Percentiles rank a stretch among this genome's conserved stretches.
Evolutionary conservation across 2,329 filamentous ascomycete species (phyloP).

Genomic region (Metarhizium anisopliae): DNA sequence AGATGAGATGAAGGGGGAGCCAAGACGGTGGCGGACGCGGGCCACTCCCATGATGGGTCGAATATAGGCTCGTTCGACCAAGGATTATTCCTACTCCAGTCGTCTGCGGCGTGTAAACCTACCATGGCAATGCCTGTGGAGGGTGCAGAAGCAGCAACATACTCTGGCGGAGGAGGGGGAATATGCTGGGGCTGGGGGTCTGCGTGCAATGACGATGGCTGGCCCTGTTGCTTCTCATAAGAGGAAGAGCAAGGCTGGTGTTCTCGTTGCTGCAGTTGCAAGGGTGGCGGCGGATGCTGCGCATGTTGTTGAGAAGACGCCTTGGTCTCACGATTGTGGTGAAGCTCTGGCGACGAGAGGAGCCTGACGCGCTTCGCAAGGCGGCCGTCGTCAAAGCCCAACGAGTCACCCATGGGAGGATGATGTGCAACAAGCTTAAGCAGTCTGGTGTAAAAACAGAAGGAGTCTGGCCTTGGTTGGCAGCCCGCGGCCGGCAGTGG

Average conservation of each 20-base stretch:
- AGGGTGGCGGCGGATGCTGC: neutral
- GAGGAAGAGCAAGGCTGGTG: neutral
- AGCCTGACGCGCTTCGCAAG: slow-evolving; percentile 16
- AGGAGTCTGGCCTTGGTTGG: too few relatives aligned
- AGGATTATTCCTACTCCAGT: neutral
- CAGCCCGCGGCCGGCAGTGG: too few relatives aligned
- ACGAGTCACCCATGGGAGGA: slow-evolving; percentile 10
- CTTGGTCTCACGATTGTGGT: neutral
- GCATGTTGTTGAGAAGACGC: neutral
- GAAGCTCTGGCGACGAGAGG: slow-evolving; percentile 2
- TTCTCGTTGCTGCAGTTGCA: neutral
- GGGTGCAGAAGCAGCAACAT: neutral
- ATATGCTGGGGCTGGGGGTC: neutral
- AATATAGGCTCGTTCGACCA: neutral
- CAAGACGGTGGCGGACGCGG: neutral
- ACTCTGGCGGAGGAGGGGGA: neutral
- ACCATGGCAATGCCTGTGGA: neutral
- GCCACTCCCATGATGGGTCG: slow-evolving; percentile 7
- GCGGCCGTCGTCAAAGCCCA: slow-evolving; percentile 8
- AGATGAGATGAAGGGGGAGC: neutral
- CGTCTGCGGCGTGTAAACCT: neutral
- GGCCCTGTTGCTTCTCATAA: neutral
- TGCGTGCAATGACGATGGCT: neutral
- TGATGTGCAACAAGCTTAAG: neutral
- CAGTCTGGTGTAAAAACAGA: too few relatives aligned